These are phyloP conservation scores for Linanthus parryae DNA, from an alignment of 148 eudicot species.

Conservation along the genomic window DNA sequence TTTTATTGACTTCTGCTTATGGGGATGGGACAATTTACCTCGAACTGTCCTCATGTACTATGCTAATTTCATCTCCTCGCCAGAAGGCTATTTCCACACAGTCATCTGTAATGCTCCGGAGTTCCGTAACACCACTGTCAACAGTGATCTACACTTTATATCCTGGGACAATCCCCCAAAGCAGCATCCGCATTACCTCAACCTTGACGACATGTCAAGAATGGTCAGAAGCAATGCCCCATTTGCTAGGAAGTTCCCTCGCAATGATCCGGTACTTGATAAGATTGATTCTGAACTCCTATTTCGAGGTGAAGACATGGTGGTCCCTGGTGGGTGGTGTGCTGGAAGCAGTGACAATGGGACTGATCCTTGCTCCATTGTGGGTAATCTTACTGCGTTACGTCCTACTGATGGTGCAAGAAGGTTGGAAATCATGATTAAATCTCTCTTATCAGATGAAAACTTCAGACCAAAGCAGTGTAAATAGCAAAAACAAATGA, in stretches of 20 bases:
- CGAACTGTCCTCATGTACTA: conserved; percentile 53
- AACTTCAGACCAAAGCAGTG: conserved; percentile 45
- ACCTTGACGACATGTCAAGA: conserved; percentile 30
- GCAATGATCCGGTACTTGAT: conserved; percentile 41
- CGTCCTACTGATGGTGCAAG: conserved; percentile 41
- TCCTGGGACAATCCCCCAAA: conserved; percentile 65
- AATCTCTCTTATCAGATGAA: conserved; percentile 31
- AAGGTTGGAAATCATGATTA: conserved; percentile 36
- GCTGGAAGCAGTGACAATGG: conserved; percentile 37
- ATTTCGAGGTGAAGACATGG: conserved; percentile 36
- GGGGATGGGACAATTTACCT: conserved; percentile 66
- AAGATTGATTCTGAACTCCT: conserved; percentile 49
- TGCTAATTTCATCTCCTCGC: conserved; percentile 52
- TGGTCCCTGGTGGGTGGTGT: conserved; percentile 61
- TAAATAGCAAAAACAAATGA: too few relatives aligned
- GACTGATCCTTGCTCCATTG: conserved; percentile 41
- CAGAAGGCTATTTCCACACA: conserved; percentile 58
- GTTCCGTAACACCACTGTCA: conserved; percentile 48
- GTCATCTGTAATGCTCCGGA: conserved; percentile 50
- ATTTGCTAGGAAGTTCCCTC: conserved; percentile 49
- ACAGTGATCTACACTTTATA: conserved; percentile 49
- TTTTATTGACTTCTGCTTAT: conserved; percentile 52
- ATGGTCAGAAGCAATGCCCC: conserved; percentile 50
- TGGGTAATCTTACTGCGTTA: conserved; percentile 37
- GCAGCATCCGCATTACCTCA: conserved; percentile 58